A percentile compares a stretch with the other conserved stretches of the same genome.
Conservation (phyloP, 208 protist species). For the Acanthamoeba royreba region DNA sequence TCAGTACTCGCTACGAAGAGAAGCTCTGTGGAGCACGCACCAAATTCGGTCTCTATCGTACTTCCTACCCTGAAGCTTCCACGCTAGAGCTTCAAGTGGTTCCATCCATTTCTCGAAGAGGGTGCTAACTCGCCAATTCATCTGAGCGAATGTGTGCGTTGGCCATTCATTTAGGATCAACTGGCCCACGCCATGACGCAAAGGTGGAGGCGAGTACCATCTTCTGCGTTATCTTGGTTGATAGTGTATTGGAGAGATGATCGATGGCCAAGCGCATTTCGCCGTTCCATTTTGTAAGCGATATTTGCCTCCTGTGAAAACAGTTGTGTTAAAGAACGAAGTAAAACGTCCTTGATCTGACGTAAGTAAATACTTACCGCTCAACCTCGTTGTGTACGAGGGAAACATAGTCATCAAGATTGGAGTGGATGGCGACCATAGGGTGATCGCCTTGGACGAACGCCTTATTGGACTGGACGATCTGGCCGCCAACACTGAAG, state of each 20-base stretch:
- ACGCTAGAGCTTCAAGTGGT: not conserved
- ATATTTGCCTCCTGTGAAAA: not conserved
- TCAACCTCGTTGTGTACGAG: not conserved
- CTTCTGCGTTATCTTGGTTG: slow-evolving; percentile 14
- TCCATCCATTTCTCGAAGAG: slow-evolving; percentile 37
- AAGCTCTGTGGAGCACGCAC: not conserved
- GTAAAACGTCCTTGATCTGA: not conserved
- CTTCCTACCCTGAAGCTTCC: not conserved
- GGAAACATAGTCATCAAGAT: not conserved
- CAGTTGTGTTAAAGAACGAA: no score
- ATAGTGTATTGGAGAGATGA: slow-evolving; percentile 20
- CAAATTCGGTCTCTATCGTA: not conserved
- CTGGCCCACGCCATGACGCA: no score
- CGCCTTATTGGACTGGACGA: not conserved
- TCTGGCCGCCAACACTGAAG: not conserved
- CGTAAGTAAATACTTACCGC: not conserved
- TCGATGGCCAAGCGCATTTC: not conserved
- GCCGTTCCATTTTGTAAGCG: not conserved
- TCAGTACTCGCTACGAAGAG: not conserved
- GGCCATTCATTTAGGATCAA: no score
- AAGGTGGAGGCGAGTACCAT: no score
- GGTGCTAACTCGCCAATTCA: not conserved
- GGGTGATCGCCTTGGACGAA: not conserved
- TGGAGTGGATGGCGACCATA: not conserved
- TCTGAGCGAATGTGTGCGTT: no score